phyloP scores from a whole-genome alignment of 441 rosid genomes.

The Omphalea diandra region DNA sequence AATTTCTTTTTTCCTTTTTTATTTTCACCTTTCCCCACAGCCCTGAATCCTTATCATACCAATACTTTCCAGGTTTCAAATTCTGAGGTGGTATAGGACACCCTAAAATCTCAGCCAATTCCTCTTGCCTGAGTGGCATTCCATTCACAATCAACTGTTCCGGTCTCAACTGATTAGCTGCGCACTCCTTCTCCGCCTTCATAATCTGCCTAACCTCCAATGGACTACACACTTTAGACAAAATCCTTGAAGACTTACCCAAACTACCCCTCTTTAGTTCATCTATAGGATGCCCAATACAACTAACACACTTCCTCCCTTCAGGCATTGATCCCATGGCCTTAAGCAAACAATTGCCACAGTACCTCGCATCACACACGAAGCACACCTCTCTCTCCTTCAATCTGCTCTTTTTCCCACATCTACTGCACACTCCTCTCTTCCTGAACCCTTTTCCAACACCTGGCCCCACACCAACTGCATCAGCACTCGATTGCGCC shows the following conservation, averaged over 20 bases:
- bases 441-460: constrained; percentile 23
- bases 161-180: constrained; percentile 52
- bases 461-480: constrained; percentile 3
- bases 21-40: constrained; percentile 61
- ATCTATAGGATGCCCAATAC: constrained; percentile 47
- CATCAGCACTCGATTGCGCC: constrained; percentile 9
- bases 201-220: constrained; percentile 52
- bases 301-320: constrained; percentile 59
- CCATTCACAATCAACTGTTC: constrained; percentile 56
- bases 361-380: constrained; percentile 52
- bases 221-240: constrained; percentile 39
- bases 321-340: constrained; percentile 76
- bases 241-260: constrained; percentile 48
- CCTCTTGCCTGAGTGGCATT: constrained; percentile 43
- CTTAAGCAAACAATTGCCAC: constrained; percentile 48
- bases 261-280: constrained; percentile 41
- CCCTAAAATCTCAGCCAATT: constrained; percentile 48
- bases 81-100: constrained; percentile 48
- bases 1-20: too few relatives aligned
- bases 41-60: constrained; percentile 69
- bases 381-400: constrained; percentile 47
- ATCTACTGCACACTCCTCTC: constrained; percentile 42
- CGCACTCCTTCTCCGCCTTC: constrained; percentile 59
- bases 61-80: constrained; percentile 58
- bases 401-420: constrained; percentile 42